Base-by-base conservation (phyloP, 208 protist genomes). In the Crithidia expoeki region DNA sequence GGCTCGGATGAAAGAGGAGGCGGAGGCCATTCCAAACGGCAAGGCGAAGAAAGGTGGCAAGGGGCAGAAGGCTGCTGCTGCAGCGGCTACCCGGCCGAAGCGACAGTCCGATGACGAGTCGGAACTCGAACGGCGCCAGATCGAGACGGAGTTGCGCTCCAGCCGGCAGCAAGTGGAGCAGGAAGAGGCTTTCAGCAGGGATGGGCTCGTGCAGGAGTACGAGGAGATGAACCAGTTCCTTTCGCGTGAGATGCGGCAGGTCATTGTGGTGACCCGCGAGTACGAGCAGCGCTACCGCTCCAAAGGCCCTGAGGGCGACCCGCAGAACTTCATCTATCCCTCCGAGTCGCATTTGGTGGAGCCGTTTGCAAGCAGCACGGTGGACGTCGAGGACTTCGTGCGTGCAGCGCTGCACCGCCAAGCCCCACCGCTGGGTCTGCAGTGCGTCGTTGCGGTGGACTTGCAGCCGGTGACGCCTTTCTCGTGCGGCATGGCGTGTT, bases 371-470 rank as follows among this genome's bases (percentile, higher is more conserved):
- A 90, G 75, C 44, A 80, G 72, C 16, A 70, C 86, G 14, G 67
- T 93, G 25, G 55, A 79, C 61, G 84, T 96, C 5, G 88, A 92
- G 32, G 88, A 92, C 25, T 42, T 96, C 32, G 58, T 96, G 28
- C 38, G 72, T 3, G 61, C 81, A n/a, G 80, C 84, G 9, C 74
- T 96, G 34, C 81, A 80, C 38, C 87, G 82, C 0, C 75, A 84
- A 27, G 71, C 74, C 5, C 73, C 86, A 2, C 74, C 85, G 46
- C 46, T 86, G 5, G 91, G 91, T 17, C 53, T 93, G 34, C 91
- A 96, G 70, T 79, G 85, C 46, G 66, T 96, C 56, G 75, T 96
- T 14, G 91, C 91, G 4, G 65, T 96, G 25, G 92, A 96, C 56
- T 68, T 96, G 36, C 76, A 90, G 40, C 92, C 92, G 25, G 62